Evolutionary conservation across 345 rosid species (phyloP), one percentile per base, ranked within the genome.

Genomic region (Heritiera littoralis): DNA sequence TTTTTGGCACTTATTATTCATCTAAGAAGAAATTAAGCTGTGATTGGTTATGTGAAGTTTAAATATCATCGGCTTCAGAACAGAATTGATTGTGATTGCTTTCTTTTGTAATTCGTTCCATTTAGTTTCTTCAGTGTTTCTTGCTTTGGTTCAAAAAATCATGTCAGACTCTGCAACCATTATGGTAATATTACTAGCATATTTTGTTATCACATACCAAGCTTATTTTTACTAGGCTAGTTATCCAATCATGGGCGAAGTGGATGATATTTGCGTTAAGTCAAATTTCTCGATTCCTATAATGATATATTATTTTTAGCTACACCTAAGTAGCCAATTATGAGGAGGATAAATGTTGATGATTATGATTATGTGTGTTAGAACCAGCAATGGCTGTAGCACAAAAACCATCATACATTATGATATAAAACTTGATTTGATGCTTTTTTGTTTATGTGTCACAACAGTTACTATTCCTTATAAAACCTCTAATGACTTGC

Each of bases 351-450:
- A 7, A 4, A 66, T 17, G 46, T 3, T 40, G 7, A 38, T 38
- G 6, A 58, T 60, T 40, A 23, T 13, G 35, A 30, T 15, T n/a
- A 7, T n/a, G 63, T 30, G 2, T 56, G 52, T 43, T 69, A 11
- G 75, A 32, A 51, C 79, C 48, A 66, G 40, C 20, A 56, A 72
- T 67, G 58, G 35, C 67, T 6, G n/a, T 13, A 64, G n/a, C 10
- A 0, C 0, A 32, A 13, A 64, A 6, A 14, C 32, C 17, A 13
- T 64, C 45, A 32, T 14, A 14, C 32, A 0, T 28, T 64, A 41
- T 64, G 6, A 64, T 64, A 32, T 14, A 63, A 8, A 12, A 13
- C 9, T 41, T 38, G 6, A 38, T 43, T 18, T 67, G 51, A 28
- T 35, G 23, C 8, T 32, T 14, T 18, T 63, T 63, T 6, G 12